phyloP scores from a whole-genome alignment of 306 rosid species.

The Elaeagnus macrophylla region DNA sequence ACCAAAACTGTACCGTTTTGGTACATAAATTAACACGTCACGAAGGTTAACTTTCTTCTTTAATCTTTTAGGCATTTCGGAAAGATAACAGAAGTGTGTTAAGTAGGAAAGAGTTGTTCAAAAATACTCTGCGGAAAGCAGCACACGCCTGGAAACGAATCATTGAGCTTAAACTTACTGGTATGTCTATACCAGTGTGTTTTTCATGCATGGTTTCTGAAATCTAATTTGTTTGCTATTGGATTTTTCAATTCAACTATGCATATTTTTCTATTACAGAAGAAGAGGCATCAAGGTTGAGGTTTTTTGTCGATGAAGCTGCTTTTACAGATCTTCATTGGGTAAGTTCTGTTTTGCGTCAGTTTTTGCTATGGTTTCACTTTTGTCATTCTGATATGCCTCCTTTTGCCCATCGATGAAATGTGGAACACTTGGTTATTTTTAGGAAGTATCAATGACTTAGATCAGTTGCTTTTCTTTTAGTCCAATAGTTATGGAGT shows the following conservation, averaged over 20 bases:
- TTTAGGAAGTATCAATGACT: no score
- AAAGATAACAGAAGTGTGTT: slow-evolving; percentile 62
- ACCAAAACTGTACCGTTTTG: no score
- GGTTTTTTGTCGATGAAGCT: slow-evolving; percentile 69
- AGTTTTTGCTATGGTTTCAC: slow-evolving; percentile 2
- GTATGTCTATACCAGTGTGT: slow-evolving; percentile 23
- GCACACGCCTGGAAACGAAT: slow-evolving; percentile 85
- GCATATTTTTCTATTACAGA: slow-evolving; percentile 34
- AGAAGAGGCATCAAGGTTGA: slow-evolving; percentile 63
- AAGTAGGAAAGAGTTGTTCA: slow-evolving; percentile 71
- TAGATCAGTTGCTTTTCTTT: slow-evolving; percentile 4
- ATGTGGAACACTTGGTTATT: neutral
- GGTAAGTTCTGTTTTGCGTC: slow-evolving; percentile 37
- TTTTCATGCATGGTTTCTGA: slow-evolving; percentile 15
- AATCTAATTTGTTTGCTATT: neutral
- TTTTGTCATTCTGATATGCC: neutral
- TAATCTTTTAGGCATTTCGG: slow-evolving; percentile 45
- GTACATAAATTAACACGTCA: no score
- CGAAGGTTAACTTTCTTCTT: neutral
- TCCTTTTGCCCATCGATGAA: neutral
- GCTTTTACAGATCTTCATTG: slow-evolving; percentile 94
- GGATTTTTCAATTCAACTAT: slow-evolving; percentile 3
- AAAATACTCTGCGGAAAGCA: slow-evolving; percentile 68
- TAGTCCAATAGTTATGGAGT: slow-evolving; percentile 4
- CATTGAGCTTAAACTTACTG: slow-evolving; percentile 66